A percentile compares a stretch with the other conserved stretches of the same genome.
phyloP scores from a whole-genome alignment of 2,329 filamentous ascomycete species.

The Pyricularia sp. region DNA sequence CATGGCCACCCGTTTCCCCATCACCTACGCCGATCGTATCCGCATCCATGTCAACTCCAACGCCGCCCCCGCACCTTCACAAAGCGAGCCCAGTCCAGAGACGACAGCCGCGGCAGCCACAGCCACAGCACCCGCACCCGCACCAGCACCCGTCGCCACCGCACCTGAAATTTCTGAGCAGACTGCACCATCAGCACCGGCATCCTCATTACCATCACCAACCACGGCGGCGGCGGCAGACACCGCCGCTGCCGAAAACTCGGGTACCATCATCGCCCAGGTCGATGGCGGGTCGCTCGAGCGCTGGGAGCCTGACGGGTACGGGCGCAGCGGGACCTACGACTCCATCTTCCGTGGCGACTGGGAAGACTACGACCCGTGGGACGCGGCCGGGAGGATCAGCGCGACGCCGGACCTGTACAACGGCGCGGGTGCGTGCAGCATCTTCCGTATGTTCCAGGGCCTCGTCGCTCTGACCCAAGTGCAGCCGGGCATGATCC shows the following conservation, averaged over 20 bases:
- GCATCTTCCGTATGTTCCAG: constrained; percentile 51
- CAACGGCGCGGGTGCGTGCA: constrained; percentile 47
- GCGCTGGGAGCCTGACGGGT: constrained; percentile 62
- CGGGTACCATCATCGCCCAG: constrained; percentile 51
- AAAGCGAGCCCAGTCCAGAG: constrained; percentile 7
- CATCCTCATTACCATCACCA: background rate
- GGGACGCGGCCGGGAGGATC: constrained; percentile 43
- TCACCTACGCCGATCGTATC: constrained; percentile 60
- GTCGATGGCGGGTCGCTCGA: constrained; percentile 63
- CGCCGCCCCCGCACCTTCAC: constrained; percentile 13
- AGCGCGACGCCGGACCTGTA: constrained; percentile 46
- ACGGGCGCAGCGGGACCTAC: constrained; percentile 49
- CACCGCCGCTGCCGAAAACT: constrained; percentile 26
- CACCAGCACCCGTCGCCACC: constrained; percentile 7
- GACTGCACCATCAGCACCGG: constrained; percentile 12
- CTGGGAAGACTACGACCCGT: constrained; percentile 48
- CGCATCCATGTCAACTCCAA: constrained; percentile 49
- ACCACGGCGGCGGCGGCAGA: constrained; percentile 5
- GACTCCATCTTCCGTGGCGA: constrained; percentile 41
- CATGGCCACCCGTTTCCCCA: constrained; percentile 50
- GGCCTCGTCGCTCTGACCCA: constrained; percentile 44
- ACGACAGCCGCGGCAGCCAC: background rate
- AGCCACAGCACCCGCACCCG: constrained; percentile 6
- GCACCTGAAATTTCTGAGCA: constrained; percentile 4
- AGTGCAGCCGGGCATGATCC: constrained; percentile 37